Evolutionary conservation across 106 monocot species (phyloP).

Genomic region (Amphibolis antarctica): DNA sequence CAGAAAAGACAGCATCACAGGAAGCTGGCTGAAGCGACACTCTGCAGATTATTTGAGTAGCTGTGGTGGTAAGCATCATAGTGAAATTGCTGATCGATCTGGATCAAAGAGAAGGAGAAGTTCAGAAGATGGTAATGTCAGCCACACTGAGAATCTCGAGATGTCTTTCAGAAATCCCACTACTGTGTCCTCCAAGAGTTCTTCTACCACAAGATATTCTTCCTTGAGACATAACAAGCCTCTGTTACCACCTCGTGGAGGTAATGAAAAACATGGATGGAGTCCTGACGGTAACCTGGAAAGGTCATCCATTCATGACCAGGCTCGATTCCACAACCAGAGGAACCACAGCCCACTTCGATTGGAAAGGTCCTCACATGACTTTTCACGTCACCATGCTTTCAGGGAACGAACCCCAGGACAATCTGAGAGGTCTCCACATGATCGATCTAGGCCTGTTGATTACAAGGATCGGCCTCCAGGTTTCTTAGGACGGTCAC

Average conservation of each 20-base stretch:
- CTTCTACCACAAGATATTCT: conserved; percentile 22
- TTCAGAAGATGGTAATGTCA: conserved; percentile 26
- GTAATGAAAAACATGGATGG: conserved; percentile 31
- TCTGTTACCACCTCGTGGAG: conserved; percentile 19
- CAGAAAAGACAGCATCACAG: conserved; percentile 23
- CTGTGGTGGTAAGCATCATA: conserved; percentile 26
- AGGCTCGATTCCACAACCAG: conserved; percentile 19
- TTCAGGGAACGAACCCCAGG: conserved; percentile 23
- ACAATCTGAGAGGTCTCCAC: conserved; percentile 26
- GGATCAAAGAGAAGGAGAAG: conserved; percentile 46
- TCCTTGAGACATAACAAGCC: conserved; percentile 35
- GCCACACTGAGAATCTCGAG: conserved; percentile 23
- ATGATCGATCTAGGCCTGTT: conserved; percentile 23
- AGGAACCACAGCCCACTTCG: conserved; percentile 44
- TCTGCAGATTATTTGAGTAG: conserved; percentile 22
- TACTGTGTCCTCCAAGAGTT: conserved; percentile 20
- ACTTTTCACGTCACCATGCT: conserved; percentile 21
- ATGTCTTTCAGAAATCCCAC: conserved; percentile 25
- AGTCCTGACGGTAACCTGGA: conserved; percentile 25
- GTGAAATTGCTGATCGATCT: conserved; percentile 25
- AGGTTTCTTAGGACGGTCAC: conserved; percentile 12
- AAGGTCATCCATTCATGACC: conserved; percentile 29
- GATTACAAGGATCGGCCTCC: conserved; percentile 32
- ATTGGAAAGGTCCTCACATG: conserved; percentile 28
- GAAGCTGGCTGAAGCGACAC: conserved; percentile 30